Evolutionary conservation across 2,329 filamentous ascomycete genomes (phyloP), one percentile per base, ranked within the genome.

Genomic region (Basipetospora chlamydospora): DNA sequence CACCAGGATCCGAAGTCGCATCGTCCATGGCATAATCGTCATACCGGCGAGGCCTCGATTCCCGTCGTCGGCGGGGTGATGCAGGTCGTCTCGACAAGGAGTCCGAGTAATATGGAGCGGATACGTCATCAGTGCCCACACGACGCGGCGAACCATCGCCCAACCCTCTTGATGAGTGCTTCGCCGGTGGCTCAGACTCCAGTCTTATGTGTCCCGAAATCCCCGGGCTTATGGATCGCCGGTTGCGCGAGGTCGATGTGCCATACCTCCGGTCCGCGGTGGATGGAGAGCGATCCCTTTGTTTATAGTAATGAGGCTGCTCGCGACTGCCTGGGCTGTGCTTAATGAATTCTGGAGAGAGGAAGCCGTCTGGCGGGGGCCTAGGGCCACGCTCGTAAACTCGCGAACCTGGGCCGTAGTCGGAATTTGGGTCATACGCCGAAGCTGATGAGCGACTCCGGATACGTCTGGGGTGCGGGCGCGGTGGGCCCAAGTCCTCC

Each of bases 311-410:
- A 35, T 66, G 65, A 0, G 51, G 46, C 36, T 61, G 58, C 26
- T 68, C 63, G 3, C 64, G 57, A 4, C 61, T 56, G 3, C 53
- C 53, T 9, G 56, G 49, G 1, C 56, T 51, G 23, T 58, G 56
- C 34, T 59, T 64, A 20, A 59, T 57, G 2, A 63, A 48, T 3
- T 62, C 51, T 0, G 66, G 64, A 1, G 63, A 65, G 63, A 5
- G 70, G 45, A 20, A 66, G 50, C 31, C 58, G 54, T 35, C 54
- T 25, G 17, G 35, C 5, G 18, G 11, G 8, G 35, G 15, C 28
- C 35, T 28, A 15, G 25, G 12, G n/a, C 26, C 26, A 21, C 22
- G 23, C 2, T 23, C 28, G 9, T 26, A 28, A 15, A 28, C 30
- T 13, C 11, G 26, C 4, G 35, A 20, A 7, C 16, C 28, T 22